Base-by-base conservation (phyloP, 2,329 filamentous ascomycete genomes). In the Cadophora sp. region DNA sequence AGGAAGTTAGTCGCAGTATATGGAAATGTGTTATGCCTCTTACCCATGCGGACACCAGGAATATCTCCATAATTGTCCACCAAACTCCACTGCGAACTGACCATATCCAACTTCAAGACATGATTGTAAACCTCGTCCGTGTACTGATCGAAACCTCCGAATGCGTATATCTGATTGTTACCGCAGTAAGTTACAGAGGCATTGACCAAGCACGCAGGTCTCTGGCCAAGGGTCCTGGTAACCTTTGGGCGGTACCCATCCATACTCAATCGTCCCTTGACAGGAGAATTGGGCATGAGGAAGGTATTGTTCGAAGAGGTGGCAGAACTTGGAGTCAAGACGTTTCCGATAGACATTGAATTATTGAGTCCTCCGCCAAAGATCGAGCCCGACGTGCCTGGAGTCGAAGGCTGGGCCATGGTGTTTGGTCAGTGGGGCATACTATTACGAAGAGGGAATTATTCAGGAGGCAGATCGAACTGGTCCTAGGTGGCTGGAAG, bases 1-100 rank as follows among this genome's bases (percentile, higher is more conserved):
- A 62, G 34, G 27, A n/a, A 68, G 31, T 46, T 61, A 65, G 56
- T 37, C 12, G 12, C 29, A 5, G 11, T 12, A 66, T 40, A 31
- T 4, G 9, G 1, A 31, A 27, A 19, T 16, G 8, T 60, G 26
- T 12, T 16, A 12, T 53, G 48, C 27, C 43, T 66, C 85, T 74
- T 85, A 93, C 94, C 95, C 96, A 98, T 98, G 73, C 95, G 90
- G 61, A 98, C 95, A 16, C 95, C 95, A 4, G 95, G 95, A 72
- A 98, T 98, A 80, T 98, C 95, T 40, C 96, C 96, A 83, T 97
- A 99, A 80, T 99, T 99, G 81, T 98, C 96, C 24, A 99, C 95
- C 62, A 99, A 83, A 73, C 89, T 96, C 96, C 96, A 99, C 79
- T 96, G 93, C 74, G 96, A 90, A 71, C 91, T 94, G 69, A 91